A percentile compares a stretch with the other conserved stretches of the same genome.
These are phyloP conservation scores for Phaeolepiota aurea DNA, from an alignment of 768 basidiomycete genomes.

Conservation along the genomic window DNA sequence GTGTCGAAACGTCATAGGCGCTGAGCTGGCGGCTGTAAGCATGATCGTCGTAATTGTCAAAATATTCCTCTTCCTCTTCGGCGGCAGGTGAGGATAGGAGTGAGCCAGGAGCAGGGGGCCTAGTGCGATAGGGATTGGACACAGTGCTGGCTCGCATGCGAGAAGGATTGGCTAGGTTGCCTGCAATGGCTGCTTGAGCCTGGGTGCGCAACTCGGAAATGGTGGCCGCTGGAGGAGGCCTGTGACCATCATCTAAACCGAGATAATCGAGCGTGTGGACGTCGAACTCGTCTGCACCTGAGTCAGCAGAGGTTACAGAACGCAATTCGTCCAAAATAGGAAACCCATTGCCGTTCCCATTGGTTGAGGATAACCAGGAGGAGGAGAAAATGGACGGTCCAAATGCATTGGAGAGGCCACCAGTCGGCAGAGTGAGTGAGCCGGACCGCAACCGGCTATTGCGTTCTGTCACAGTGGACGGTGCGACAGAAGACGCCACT, in stretches of 20 bases:
- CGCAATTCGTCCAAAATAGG: constrained; percentile 73
- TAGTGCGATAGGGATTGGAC: constrained; percentile 80
- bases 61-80: constrained; percentile 73
- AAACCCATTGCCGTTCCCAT: constrained; percentile 46
- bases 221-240: constrained; percentile 78
- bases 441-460: constrained; percentile 88
- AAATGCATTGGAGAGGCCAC: constrained; percentile 74
- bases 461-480: constrained; percentile 47
- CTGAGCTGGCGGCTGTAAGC: constrained; percentile 48
- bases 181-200: constrained; percentile 84
- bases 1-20: constrained; percentile 47
- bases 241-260: constrained; percentile 71
- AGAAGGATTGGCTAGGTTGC: constrained; percentile 71
- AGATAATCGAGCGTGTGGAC: constrained; percentile 96
- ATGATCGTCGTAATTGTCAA: constrained; percentile 49
- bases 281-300: constrained; percentile 79
- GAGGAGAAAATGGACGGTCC: constrained; percentile 86
- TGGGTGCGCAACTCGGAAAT: constrained; percentile 85
- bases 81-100: constrained; percentile 58
- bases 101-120: constrained; percentile 51
- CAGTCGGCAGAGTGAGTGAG: constrained; percentile 79
- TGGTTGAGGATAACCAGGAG: constrained; percentile 72
- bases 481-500: constrained; percentile 47
- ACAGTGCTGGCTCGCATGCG: constrained; percentile 87
- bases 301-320: constrained; percentile 72